These are phyloP conservation scores for Stylosanthes scabra DNA, from an alignment of 331 rosid species.

Conservation along the genomic window DNA sequence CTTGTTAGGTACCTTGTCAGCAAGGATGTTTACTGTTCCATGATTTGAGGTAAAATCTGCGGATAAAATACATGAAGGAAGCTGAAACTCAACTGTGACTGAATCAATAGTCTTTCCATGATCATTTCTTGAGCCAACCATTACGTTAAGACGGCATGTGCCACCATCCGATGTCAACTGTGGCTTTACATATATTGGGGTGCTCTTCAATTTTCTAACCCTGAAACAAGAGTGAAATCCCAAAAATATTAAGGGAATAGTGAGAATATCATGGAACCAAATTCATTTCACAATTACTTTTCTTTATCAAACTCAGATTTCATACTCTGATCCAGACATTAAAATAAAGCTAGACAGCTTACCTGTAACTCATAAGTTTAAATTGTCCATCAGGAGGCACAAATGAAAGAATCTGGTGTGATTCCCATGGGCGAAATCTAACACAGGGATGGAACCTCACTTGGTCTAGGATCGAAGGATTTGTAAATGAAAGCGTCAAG, in stretches of 20 bases:
- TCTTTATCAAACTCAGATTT: slow-evolving; percentile 21
- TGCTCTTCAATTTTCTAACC: slow-evolving; percentile 85
- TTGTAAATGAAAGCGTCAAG: slow-evolving; percentile 81
- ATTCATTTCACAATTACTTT: not conserved
- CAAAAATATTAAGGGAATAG: slow-evolving; percentile 12
- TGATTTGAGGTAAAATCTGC: slow-evolving; percentile 80
- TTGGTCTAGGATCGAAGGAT: slow-evolving; percentile 87
- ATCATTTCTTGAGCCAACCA: slow-evolving; percentile 86
- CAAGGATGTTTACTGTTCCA: slow-evolving; percentile 79
- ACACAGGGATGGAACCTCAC: slow-evolving; percentile 94
- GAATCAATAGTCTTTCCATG: slow-evolving; percentile 88
- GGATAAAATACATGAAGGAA: slow-evolving; percentile 79
- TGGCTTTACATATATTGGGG: slow-evolving; percentile 91
- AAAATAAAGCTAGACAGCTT: not conserved
- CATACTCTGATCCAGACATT: not conserved
- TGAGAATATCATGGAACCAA: slow-evolving; percentile 13
- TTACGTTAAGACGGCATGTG: slow-evolving; percentile 70
- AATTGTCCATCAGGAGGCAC: slow-evolving; percentile 97
- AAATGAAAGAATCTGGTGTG: slow-evolving; percentile 82
- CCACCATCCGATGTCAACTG: slow-evolving; percentile 85
- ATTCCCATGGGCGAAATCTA: slow-evolving; percentile 88
- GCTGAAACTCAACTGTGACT: slow-evolving; percentile 69
- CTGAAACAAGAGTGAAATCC: slow-evolving; percentile 44
- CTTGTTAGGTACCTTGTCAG: slow-evolving; percentile 68
- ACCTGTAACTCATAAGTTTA: slow-evolving; percentile 97